Percentiles rank a stretch among this genome's conserved stretches.
Evolutionary conservation across 768 basidiomycete genomes (phyloP).

Genomic region (Leucocoprinus sp.): DNA sequence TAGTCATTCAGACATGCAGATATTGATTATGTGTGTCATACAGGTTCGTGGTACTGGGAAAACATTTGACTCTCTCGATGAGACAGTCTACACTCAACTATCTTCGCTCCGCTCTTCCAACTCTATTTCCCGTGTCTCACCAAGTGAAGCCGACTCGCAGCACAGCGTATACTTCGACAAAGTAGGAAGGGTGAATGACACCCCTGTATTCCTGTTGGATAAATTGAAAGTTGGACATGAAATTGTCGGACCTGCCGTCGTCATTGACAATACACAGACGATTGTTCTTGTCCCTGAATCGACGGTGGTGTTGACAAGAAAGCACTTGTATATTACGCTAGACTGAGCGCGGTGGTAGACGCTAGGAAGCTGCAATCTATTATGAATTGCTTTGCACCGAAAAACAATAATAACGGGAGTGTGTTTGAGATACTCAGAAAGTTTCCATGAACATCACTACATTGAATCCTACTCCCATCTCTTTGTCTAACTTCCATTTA

Average conservation of each 20-base stretch:
- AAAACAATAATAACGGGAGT: no score
- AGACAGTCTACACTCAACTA: conserved; percentile 73
- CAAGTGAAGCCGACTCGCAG: conserved; percentile 41
- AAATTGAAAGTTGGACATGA: conserved; percentile 60
- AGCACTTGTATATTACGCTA: conserved; percentile 53
- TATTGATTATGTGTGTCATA: background rate
- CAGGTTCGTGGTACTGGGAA: conserved; percentile 81
- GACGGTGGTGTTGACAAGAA: conserved; percentile 56
- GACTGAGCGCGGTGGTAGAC: conserved; percentile 24
- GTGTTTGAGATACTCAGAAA: no score
- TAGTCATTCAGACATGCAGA: background rate
- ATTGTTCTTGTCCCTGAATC: conserved; percentile 80
- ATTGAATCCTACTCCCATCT: no score
- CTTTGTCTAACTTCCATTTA: no score
- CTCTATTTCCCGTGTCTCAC: conserved; percentile 23
- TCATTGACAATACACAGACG: conserved; percentile 94
- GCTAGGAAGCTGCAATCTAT: no score
- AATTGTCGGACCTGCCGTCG: conserved; percentile 82
- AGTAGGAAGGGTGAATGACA: conserved; percentile 65
- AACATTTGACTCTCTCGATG: conserved; percentile 74
- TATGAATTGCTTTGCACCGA: background rate
- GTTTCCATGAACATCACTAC: no score
- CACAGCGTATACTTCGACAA: conserved; percentile 79
- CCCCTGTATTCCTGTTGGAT: conserved; percentile 73
- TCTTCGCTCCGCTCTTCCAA: conserved; percentile 30